These are phyloP conservation scores for Penicillium coffeae DNA, from an alignment of 495 filamentous ascomycete genomes.

Conservation along the genomic window DNA sequence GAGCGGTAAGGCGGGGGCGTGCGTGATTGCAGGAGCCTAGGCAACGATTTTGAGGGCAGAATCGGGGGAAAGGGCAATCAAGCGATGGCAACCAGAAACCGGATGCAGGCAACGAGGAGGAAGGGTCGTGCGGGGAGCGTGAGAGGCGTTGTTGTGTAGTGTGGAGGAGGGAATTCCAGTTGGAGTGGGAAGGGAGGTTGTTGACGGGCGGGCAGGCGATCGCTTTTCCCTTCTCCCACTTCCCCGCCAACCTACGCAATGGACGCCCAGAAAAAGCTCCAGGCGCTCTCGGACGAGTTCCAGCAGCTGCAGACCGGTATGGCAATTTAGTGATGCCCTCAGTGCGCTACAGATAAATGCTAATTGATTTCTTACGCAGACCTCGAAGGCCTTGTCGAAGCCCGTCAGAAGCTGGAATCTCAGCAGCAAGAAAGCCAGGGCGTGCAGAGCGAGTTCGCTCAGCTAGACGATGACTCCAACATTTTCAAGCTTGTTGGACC, in stretches of 20 bases:
- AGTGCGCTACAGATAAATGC: neutral
- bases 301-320: constrained; percentile 79
- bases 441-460: constrained; percentile 87
- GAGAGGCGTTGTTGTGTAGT: constrained; percentile 1
- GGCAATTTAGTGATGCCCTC: neutral
- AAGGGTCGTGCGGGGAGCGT: constrained; percentile 4
- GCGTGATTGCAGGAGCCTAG: constrained; percentile 12
- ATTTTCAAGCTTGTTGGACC: constrained; percentile 96
- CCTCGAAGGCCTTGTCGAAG: constrained; percentile 66
- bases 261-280: constrained; percentile 64
- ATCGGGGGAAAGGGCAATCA: neutral
- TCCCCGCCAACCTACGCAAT: constrained; percentile 34
- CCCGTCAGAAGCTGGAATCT: constrained; percentile 90
- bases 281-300: constrained; percentile 81
- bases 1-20: constrained; percentile 27
- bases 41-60: constrained; percentile 10
- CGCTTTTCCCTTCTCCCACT: constrained; percentile 24
- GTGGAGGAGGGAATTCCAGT: constrained; percentile 10
- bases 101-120: neutral
- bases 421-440: constrained; percentile 89
- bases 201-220: constrained; percentile 27
- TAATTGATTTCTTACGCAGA: constrained; percentile 48
- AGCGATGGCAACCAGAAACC: neutral
- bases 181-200: constrained; percentile 17
- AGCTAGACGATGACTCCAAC: constrained; percentile 70